Evolutionary conservation across 2,329 filamentous ascomycete genomes (phyloP).

Genomic region (Penicillium sp.): DNA sequence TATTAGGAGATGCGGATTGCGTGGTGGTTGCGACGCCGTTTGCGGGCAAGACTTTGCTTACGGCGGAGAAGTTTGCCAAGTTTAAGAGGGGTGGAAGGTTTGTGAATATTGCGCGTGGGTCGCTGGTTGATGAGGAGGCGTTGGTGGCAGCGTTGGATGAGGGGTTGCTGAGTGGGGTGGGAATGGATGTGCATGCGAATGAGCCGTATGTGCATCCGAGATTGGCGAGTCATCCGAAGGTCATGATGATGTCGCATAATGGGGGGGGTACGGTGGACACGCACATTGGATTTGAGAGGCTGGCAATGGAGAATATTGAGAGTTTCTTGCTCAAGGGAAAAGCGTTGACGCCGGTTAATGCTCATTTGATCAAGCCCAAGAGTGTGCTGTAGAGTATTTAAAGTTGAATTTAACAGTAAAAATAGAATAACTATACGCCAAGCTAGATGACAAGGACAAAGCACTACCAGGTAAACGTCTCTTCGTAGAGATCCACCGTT

Average conservation of each 20-base stretch:
- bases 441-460: slow-evolving; percentile 2
- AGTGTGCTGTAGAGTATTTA: slow-evolving; percentile 18
- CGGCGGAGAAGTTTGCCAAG: slow-evolving; percentile 46
- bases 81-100: slow-evolving; percentile 57
- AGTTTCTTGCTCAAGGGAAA: slow-evolving; percentile 40
- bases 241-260: slow-evolving; percentile 55
- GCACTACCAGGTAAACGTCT: slow-evolving; percentile 43
- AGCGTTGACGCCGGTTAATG: slow-evolving; percentile 62
- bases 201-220: slow-evolving; percentile 57
- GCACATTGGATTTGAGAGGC: slow-evolving; percentile 55
- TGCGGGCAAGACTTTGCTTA: slow-evolving; percentile 47
- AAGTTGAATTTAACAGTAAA: not conserved
- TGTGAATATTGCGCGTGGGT: slow-evolving; percentile 59
- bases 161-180: slow-evolving; percentile 54
- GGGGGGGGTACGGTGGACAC: slow-evolving; percentile 56
- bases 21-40: slow-evolving; percentile 54
- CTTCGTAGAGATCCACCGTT: slow-evolving; percentile 42
- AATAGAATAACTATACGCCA: not conserved
- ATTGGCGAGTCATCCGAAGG: slow-evolving; percentile 47
- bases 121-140: slow-evolving; percentile 55
- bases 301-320: slow-evolving; percentile 54
- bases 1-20: slow-evolving; percentile 52
- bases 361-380: slow-evolving; percentile 54
- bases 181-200: slow-evolving; percentile 60
- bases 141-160: slow-evolving; percentile 53